Evolutionary conservation across 1,284 basidiomycete species (phyloP).

Genomic region (Meripilus lineatus): DNA sequence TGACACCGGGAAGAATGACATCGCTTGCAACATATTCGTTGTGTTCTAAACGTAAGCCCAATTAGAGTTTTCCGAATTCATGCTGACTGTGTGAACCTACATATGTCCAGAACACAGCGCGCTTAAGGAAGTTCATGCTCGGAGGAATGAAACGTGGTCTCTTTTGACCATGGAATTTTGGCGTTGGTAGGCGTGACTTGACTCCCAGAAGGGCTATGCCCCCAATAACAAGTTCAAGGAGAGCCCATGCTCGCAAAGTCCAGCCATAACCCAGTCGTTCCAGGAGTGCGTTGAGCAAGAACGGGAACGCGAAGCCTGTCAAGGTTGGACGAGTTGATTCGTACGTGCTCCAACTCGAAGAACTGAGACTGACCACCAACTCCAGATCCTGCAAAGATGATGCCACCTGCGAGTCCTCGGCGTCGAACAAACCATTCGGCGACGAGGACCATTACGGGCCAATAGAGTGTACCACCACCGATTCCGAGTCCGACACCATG

Average conservation of each 20-base stretch:
- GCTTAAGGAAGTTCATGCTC: constrained; percentile 22
- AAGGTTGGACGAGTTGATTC: not conserved
- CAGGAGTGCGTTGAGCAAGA: constrained; percentile 21
- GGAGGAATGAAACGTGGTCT: constrained; percentile 20
- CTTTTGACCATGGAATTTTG: constrained; percentile 17
- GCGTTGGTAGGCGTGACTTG: constrained; percentile 19
- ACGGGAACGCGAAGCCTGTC: constrained; percentile 25
- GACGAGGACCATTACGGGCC: constrained; percentile 20
- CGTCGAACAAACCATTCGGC: constrained; percentile 21
- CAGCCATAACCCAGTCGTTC: constrained; percentile 22
- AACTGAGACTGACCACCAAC: constrained; percentile 17
- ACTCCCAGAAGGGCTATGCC: constrained; percentile 21
- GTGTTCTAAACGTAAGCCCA: constrained; percentile 13
- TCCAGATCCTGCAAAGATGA: constrained; percentile 26
- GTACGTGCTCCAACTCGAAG: not conserved
- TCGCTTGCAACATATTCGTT: constrained; percentile 22
- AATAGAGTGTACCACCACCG: constrained; percentile 23
- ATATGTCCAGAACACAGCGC: constrained; percentile 20
- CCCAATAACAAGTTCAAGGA: constrained; percentile 15
- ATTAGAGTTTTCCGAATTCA: too few species aligned
- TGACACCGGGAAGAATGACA: constrained; percentile 27
- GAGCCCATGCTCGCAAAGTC: constrained; percentile 23
- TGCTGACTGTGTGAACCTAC: constrained; percentile 12
- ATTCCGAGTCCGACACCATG: constrained; percentile 24
- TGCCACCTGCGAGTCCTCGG: constrained; percentile 23